Percentiles rank a stretch among this genome's conserved stretches.
Conservation (phyloP, 306 rosid genomes). For the Psophocarpus tetragonolobus region DNA sequence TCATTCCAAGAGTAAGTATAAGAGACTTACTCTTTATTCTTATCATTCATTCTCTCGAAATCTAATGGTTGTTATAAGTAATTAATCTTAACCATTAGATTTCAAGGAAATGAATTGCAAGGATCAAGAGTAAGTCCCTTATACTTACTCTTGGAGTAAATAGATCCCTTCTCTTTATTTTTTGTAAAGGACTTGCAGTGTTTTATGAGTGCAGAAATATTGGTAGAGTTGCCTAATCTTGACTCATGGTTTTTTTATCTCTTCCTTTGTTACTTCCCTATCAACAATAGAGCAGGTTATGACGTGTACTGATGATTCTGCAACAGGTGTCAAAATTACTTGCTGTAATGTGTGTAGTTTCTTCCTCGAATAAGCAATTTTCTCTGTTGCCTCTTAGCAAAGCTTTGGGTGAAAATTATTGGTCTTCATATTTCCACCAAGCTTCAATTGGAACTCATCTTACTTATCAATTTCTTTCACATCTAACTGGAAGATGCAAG, state of each 20-base stretch:
- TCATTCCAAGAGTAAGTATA: too few relatives aligned
- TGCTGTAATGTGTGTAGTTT: constrained; percentile 60
- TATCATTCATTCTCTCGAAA: too few relatives aligned
- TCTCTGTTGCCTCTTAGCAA: constrained; percentile 59
- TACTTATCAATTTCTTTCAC: constrained; percentile 57
- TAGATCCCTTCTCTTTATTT: too few relatives aligned
- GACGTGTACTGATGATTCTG: constrained; percentile 33
- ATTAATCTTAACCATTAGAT: too few relatives aligned
- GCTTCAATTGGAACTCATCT: constrained; percentile 92
- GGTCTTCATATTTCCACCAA: constrained; percentile 96
- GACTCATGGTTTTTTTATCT: constrained; percentile 5
- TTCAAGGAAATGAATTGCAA: too few relatives aligned
- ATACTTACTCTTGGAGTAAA: too few relatives aligned
- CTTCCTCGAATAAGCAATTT: constrained; percentile 57
- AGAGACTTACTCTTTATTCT: too few relatives aligned
- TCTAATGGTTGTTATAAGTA: too few relatives aligned
- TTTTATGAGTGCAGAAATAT: constrained; percentile 23
- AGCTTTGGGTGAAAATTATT: constrained; percentile 58
- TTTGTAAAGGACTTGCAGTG: constrained; percentile 3
- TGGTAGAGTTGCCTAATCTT: constrained; percentile 5
- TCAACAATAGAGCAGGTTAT: constrained; percentile 31
- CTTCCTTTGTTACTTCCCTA: constrained; percentile 17
- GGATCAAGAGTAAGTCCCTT: too few relatives aligned
- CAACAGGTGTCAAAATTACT: constrained; percentile 86
- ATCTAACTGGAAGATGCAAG: constrained; percentile 39